Evolutionary conservation across 2,329 filamentous ascomycete species (phyloP).

Genomic region (Talaromyces amestolkiae): DNA sequence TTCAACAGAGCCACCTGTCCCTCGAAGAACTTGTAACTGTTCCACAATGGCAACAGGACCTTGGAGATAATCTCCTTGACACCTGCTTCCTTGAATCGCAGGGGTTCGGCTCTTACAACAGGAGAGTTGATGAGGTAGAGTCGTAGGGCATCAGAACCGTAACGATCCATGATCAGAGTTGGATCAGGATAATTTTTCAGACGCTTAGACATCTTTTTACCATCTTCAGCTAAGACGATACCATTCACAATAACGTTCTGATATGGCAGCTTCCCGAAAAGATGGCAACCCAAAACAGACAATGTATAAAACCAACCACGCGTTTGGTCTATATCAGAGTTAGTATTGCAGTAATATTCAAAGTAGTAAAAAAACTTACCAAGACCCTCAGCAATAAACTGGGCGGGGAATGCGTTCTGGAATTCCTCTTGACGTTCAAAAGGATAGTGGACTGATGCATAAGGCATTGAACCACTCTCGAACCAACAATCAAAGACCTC

Average conservation of each 20-base stretch:
- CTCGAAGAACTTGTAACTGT: conserved; percentile 95
- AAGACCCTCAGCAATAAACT: conserved; percentile 90
- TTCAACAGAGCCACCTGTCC: conserved; percentile 82
- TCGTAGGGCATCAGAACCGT: conserved; percentile 86
- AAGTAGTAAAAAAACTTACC: conserved; percentile 3
- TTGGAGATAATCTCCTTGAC: conserved; percentile 95
- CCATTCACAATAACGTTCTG: conserved; percentile 96
- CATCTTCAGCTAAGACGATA: conserved; percentile 88
- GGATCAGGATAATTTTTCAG: conserved; percentile 96
- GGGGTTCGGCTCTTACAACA: conserved; percentile 84
- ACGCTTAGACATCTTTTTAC: conserved; percentile 98
- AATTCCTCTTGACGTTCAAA: conserved; percentile 85
- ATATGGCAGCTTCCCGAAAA: conserved; percentile 83
- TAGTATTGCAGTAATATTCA: background rate
- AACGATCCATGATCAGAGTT: conserved; percentile 74
- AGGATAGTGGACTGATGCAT: conserved; percentile 85
- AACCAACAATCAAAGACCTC: conserved; percentile 98
- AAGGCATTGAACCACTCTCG: conserved; percentile 94
- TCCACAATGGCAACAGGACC: conserved; percentile 88
- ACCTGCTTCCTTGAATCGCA: conserved; percentile 86
- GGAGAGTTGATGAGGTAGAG: conserved; percentile 97
- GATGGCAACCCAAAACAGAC: conserved; percentile 79
- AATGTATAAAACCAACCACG: conserved; percentile 97
- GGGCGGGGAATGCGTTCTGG: conserved; percentile 73
- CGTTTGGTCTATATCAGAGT: conserved; percentile 68